Percentiles rank a stretch among this genome's conserved stretches.
Conservation (phyloP, 192 early-diverging fungal genomes). For the Podila epicladia region DNA sequence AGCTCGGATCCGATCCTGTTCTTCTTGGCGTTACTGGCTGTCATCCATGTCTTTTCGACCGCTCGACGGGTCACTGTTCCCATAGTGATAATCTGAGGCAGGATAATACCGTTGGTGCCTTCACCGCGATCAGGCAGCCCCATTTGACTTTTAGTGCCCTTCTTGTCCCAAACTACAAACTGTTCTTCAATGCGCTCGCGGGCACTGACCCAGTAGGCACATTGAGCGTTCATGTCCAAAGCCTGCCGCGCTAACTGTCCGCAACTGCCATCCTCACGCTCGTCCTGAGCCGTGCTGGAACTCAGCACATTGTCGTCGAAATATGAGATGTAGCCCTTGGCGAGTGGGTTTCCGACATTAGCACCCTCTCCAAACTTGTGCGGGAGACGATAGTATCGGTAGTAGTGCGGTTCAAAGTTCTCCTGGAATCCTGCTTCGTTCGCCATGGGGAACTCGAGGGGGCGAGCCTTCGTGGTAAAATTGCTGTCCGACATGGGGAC, state of each 20-base stretch:
- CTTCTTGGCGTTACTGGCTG: conserved; percentile 90
- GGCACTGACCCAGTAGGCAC: conserved; percentile 92
- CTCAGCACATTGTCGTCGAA: conserved; percentile 86
- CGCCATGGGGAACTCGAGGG: conserved; percentile 24
- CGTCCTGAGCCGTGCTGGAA: conserved; percentile 62
- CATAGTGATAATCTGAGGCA: conserved; percentile 93
- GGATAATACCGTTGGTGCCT: conserved; percentile 73
- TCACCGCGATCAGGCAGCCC: conserved; percentile 47
- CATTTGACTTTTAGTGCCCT: conserved; percentile 47
- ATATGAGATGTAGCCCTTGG: conserved; percentile 79
- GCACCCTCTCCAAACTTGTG: conserved; percentile 84
- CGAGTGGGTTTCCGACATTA: conserved; percentile 87
- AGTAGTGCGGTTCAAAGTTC: conserved; percentile 53
- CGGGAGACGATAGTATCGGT: conserved; percentile 78
- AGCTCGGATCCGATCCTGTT: conserved; percentile 94
- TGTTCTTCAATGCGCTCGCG: conserved; percentile 84
- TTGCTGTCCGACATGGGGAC: conserved; percentile 61
- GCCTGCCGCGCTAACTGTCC: conserved; percentile 75
- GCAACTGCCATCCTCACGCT: conserved; percentile 3
- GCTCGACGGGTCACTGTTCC: conserved; percentile 96
- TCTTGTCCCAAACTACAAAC: conserved; percentile 84
- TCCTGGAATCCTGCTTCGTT: conserved; percentile 57
- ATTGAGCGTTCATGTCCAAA: conserved; percentile 76
- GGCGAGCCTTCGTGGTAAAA: conserved; percentile 17
- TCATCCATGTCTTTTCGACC: conserved; percentile 95